Conservation (phyloP, 352 stramenopile genomes). For the Phytophthora cryptogea region DNA sequence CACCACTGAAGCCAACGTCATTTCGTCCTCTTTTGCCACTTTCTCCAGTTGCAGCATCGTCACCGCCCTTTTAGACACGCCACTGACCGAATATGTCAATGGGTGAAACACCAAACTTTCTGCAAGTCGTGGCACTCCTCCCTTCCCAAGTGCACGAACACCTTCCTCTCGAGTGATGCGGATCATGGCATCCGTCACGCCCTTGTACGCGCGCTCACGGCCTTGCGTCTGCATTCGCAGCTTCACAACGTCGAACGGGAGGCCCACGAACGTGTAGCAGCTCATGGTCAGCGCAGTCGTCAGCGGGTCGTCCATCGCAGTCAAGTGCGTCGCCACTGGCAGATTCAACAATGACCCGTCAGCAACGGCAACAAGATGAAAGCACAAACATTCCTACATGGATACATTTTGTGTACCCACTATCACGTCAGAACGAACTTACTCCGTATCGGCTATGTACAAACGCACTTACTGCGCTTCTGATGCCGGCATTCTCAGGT, state of each 20-base stretch:
- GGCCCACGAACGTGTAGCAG: conserved; percentile 81
- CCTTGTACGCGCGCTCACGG: conserved; percentile 57
- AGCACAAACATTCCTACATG: no score
- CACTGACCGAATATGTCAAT: conserved; percentile 46
- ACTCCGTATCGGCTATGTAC: no score
- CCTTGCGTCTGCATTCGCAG: conserved; percentile 83
- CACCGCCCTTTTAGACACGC: conserved; percentile 67
- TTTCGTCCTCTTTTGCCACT: conserved; percentile 46
- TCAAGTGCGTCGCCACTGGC: no score
- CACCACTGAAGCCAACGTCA: conserved; percentile 76
- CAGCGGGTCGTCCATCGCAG: no score
- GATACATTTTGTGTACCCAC: no score
- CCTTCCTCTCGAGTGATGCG: conserved; percentile 79
- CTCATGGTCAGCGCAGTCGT: no score
- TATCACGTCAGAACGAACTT: no score
- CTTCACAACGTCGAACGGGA: conserved; percentile 91
- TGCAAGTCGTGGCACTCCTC: conserved; percentile 76
- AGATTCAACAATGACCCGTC: no score
- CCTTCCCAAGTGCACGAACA: conserved; percentile 80
- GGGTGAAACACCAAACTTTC: no score
- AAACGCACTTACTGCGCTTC: no score
- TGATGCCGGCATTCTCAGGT: conserved; percentile 17
- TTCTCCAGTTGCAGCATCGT: conserved; percentile 59
- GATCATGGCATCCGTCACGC: conserved; percentile 66
- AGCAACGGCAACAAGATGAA: no score